These are phyloP conservation scores for Chlorella sp. DNA, from an alignment of 139 green algal genomes.

Conservation along the genomic window DNA sequence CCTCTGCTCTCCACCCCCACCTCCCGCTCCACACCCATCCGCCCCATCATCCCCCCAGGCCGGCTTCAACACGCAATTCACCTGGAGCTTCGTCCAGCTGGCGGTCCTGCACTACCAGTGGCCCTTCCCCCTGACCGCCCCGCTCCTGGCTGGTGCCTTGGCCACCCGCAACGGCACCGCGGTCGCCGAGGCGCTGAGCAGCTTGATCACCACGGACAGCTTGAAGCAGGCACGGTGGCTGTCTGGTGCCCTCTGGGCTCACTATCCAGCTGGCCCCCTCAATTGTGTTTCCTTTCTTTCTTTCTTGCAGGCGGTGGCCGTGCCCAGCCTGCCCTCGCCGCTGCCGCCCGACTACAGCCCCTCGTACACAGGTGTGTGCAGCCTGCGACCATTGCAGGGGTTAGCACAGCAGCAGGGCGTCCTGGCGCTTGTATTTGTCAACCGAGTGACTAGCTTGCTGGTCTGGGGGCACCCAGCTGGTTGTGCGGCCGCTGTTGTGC, in stretches of 20 bases:
- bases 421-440: too few relatives aligned
- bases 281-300: too few relatives aligned
- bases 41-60: background rate
- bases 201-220: background rate
- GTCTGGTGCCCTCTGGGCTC: too few relatives aligned
- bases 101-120: constrained; percentile 25
- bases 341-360: background rate
- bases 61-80: constrained; percentile 32
- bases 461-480: too few relatives aligned
- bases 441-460: too few relatives aligned
- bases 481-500: too few relatives aligned
- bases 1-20: background rate
- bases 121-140: background rate
- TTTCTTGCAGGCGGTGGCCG: background rate
- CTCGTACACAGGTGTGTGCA: too few relatives aligned
- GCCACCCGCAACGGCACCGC: background rate
- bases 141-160: background rate
- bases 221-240: too few relatives aligned
- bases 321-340: constrained; percentile 17
- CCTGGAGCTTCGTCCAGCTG: constrained; percentile 24
- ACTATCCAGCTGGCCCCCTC: too few relatives aligned
- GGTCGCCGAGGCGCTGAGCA: background rate
- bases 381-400: too few relatives aligned
- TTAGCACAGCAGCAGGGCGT: too few relatives aligned
- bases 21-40: background rate